Evolutionary conservation across 305 asterid species (phyloP), one percentile per base, ranked within the genome.

Genomic region (Fraxinus sp.): DNA sequence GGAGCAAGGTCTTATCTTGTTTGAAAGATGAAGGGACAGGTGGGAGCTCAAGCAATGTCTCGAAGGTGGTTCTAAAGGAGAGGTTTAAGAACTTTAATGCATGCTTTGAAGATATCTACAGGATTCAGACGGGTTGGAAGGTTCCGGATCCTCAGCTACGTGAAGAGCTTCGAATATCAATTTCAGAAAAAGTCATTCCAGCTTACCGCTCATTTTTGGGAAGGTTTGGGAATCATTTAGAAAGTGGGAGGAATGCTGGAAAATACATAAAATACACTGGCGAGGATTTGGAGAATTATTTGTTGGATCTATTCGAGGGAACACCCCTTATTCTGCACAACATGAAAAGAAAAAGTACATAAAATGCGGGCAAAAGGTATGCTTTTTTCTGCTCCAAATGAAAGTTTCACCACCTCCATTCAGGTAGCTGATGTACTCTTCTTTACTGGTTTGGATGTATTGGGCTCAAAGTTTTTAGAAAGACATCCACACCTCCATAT

Each of bases 121-220:
- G 98, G 89, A 87, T 87, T 62, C 99, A 95, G 86, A 93, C 98
- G 0, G 94, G 96, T 81, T 96, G 99, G 99, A 96, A 94, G 90
- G 98, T 96, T 33, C 98, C 97, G 9, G 98, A 96, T 87, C 86
- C 91, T 80, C 99, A 95, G 87, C 97, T 95, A 78, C 95, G 99
- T 0, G 99, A 95, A 85, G 99, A 95, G 86, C 99, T 95, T 78
- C 89, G 97, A 86, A 94, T 95, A 83, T 94, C 99, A 66, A 95
- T 95, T 70, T 95, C 99, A 0, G 99, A 95, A 83, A 94, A 94
- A 85, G 94, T 95, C 81, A 87, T 95, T 77, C 99, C 97, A 37
- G 99, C 99, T 16, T 95, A 95, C 71, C 93, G 99, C 13, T 86
- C 99, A 4, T 95, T 95, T 86, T 64, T 91, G 88, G 98, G 99